Base-by-base conservation (phyloP, 768 basidiomycete genomes). In the Tremella fuciformis region DNA sequence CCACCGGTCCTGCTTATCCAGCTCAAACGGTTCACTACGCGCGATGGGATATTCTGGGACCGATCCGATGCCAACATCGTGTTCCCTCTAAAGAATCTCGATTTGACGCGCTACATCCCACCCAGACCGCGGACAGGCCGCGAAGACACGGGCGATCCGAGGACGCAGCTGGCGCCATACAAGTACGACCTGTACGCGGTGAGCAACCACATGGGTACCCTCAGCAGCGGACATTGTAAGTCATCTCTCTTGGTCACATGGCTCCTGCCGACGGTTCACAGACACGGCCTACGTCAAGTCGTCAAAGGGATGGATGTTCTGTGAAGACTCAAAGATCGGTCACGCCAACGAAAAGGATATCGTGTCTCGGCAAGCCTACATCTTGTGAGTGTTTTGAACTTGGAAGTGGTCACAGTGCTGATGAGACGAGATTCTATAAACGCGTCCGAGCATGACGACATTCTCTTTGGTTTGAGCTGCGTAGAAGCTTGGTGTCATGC, bases 221-320 rank as follows among this genome's bases (percentile, higher is more conserved):
- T 99, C 55, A 91, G 86, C 69, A 90, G 89, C 71, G 96, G 96
- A 0, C 96, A 99, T 77, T 99, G 96, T 96, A 67, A 78, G 91
- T 82, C 52, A n/a, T 44, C 9, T 19, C 24, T 29, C 9, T 50
- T 24, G 29, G 16, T 15, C n/a, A 46, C 42, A 4, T 22, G 50
- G 37, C 18, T 34, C 29, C 8, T 21, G 24, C 16, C 22, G 25
- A 37, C 41, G 21, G 19, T 16, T 29, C 21, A 16, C 54, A 96
- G 94, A 98, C 76, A 98, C 94, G 47, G 91, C 96, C 18, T 92
- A 85, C 69, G 85, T 99, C 52, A 84, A 89, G 37, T 90, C 88
- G 15, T 82, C 86, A 53, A 87, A 88, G 34, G 86, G 88, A 38
- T 99, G 96, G 96, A 79, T 86, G 73, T 89, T 89, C 69, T 93